Evolutionary conservation across 331 rosid species (phyloP).

Genomic region (Malus hybrid): DNA sequence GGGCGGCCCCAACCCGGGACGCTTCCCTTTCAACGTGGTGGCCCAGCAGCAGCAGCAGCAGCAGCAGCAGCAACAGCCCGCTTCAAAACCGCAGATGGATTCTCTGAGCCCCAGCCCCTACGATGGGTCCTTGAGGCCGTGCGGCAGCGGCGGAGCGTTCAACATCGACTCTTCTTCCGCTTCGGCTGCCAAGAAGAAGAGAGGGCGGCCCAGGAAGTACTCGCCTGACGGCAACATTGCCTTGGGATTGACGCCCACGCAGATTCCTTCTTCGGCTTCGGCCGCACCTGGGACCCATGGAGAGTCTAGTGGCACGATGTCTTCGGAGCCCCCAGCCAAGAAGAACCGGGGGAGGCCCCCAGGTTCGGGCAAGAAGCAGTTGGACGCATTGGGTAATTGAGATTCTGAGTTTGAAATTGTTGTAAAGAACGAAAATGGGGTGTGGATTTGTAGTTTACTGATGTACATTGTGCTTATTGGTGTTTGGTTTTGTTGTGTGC

Average conservation of each 20-base stretch:
- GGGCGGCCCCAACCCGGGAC: constrained; percentile 34
- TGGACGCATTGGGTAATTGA: constrained; percentile 57
- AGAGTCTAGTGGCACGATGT: constrained; percentile 45
- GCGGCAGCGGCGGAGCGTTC: constrained; percentile 26
- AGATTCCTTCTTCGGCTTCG: constrained; percentile 25
- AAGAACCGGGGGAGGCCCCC: constrained; percentile 75
- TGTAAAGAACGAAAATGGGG: not conserved
- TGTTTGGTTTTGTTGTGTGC: constrained; percentile 6
- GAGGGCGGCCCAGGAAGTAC: constrained; percentile 85
- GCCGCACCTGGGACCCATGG: constrained; percentile 14
- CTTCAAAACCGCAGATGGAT: constrained; percentile 33
- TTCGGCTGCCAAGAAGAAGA: constrained; percentile 49
- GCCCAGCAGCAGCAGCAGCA: constrained; percentile 10
- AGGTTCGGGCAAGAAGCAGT: constrained; percentile 72
- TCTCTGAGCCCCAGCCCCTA: constrained; percentile 26
- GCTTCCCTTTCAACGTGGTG: constrained; percentile 50
- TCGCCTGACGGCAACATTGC: constrained; percentile 73
- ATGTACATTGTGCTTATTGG: constrained; percentile 12
- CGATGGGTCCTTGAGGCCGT: constrained; percentile 48
- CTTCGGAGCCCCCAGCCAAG: constrained; percentile 50
- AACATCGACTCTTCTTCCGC: constrained; percentile 26
- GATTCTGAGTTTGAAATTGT: not conserved
- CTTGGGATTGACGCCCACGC: constrained; percentile 52
- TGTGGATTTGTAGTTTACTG: not conserved
- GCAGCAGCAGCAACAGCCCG: not conserved